phyloP scores from a whole-genome alignment of 768 basidiomycete genomes.

The Lentinus brumalis region DNA sequence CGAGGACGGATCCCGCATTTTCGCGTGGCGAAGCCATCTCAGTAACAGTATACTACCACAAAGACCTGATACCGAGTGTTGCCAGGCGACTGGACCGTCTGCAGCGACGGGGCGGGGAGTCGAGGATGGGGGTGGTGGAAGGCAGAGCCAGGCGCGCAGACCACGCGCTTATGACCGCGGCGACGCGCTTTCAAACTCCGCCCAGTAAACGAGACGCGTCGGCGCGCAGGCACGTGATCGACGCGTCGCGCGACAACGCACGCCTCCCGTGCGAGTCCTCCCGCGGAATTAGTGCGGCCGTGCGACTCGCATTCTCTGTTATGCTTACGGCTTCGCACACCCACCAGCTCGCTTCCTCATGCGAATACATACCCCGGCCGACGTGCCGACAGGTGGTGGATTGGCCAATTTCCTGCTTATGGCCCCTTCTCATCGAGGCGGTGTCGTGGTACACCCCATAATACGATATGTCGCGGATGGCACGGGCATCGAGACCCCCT shows the following conservation, averaged over 20 bases:
- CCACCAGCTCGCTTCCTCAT: not conserved
- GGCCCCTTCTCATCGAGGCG: slow-evolving; percentile 8
- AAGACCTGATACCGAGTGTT: not conserved
- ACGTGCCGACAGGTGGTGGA: slow-evolving; percentile 2
- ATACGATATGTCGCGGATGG: slow-evolving; percentile 7
- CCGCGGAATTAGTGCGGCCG: slow-evolving; percentile 16
- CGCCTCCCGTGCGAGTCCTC: not conserved
- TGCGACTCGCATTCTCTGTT: not conserved
- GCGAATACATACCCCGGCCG: slow-evolving; percentile 4
- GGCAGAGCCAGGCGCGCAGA: slow-evolving; percentile 18
- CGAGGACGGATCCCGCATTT: slow-evolving; percentile 33
- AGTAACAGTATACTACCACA: not conserved
- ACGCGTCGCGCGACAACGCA: slow-evolving; percentile 22
- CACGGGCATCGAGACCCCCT: not conserved
- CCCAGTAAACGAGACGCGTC: slow-evolving; percentile 30
- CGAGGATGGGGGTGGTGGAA: slow-evolving; percentile 20
- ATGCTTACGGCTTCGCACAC: not conserved
- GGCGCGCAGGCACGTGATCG: slow-evolving; percentile 24
- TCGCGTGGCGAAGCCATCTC: slow-evolving; percentile 24
- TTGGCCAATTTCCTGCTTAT: not conserved
- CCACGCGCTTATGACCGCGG: slow-evolving; percentile 20
- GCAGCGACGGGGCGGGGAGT: slow-evolving; percentile 11
- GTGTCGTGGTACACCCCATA: slow-evolving; percentile 3
- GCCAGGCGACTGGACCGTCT: slow-evolving; percentile 11
- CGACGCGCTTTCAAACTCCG: slow-evolving; percentile 31